Evolutionary conservation across 2,329 filamentous ascomycete species (phyloP).

Genomic region (Cercospora zeae-maydis): DNA sequence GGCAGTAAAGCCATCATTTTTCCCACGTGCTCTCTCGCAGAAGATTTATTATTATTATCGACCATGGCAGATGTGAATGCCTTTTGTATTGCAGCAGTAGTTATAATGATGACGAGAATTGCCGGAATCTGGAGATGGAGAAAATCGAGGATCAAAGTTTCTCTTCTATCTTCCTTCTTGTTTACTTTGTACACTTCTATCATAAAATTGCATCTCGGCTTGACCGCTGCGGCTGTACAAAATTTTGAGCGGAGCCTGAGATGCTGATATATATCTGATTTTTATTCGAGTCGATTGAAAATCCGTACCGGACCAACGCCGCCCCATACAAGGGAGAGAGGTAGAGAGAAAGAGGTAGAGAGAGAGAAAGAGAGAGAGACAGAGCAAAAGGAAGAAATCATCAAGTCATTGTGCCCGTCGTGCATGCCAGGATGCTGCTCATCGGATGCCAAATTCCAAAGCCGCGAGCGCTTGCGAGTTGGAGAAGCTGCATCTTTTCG

Average conservation of each 20-base stretch:
- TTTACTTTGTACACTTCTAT: background rate
- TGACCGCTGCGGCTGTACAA: background rate
- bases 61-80: background rate
- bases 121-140: too few species aligned
- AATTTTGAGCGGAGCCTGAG: background rate
- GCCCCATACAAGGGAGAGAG: background rate
- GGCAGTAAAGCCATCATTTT: background rate
- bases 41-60: background rate
- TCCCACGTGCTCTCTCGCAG: background rate
- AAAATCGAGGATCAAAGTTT: too few species aligned
- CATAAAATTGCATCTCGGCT: background rate
- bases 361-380: too few species aligned
- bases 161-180: too few species aligned
- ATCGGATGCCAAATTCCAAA: slow-evolving; percentile 28
- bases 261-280: background rate
- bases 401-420: background rate
- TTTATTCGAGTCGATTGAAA: too few species aligned
- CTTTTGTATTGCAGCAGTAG: too few species aligned
- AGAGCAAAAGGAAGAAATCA: background rate
- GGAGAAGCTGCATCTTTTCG: slow-evolving; percentile 14
- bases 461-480: slow-evolving; percentile 30
- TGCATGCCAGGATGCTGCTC: slow-evolving; percentile 29
- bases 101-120: too few species aligned
- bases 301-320: background rate
- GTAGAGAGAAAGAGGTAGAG: too few species aligned